Conservation (phyloP, 805 yeast species). For the Starmerella powellii region DNA sequence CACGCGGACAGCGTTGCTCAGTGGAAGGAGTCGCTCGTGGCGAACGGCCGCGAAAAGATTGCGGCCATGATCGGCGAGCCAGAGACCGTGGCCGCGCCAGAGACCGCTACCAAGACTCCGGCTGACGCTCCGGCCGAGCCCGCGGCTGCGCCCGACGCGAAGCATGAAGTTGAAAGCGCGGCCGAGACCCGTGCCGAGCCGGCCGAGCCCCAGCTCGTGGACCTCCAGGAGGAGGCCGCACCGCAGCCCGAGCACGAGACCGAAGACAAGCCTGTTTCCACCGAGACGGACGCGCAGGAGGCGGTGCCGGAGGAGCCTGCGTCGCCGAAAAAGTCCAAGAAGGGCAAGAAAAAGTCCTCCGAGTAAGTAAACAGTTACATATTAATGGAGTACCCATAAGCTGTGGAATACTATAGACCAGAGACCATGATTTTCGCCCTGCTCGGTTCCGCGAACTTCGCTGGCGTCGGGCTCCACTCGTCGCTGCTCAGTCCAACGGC, state of each 20-base stretch:
- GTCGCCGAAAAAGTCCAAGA: not conserved
- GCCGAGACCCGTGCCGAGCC: conserved; percentile 7
- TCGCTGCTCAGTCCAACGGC: conserved; percentile 14
- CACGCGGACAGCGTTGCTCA: conserved; percentile 38
- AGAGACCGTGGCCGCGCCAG: not conserved
- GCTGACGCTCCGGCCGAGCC: not conserved
- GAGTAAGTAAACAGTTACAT: not conserved
- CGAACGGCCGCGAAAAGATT: conserved; percentile 42
- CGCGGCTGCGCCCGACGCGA: too few relatives aligned
- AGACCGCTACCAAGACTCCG: not conserved
- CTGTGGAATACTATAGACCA: too few relatives aligned
- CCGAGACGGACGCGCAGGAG: too few relatives aligned
- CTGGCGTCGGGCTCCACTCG: conserved; percentile 10
- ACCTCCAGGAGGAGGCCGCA: conserved; percentile 2
- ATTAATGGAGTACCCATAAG: too few relatives aligned
- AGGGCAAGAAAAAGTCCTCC: not conserved
- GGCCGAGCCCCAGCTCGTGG: not conserved
- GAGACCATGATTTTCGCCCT: conserved; percentile 8
- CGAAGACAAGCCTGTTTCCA: too few relatives aligned
- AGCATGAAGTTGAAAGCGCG: conserved; percentile 1
- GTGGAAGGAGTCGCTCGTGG: conserved; percentile 55
- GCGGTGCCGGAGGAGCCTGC: not conserved
- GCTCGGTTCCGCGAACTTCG: conserved; percentile 1
- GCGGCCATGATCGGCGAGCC: conserved; percentile 44
- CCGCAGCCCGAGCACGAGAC: conserved; percentile 1